Conservation (phyloP, 2,329 filamentous ascomycete genomes). For the Sporothrix inflata region DNA sequence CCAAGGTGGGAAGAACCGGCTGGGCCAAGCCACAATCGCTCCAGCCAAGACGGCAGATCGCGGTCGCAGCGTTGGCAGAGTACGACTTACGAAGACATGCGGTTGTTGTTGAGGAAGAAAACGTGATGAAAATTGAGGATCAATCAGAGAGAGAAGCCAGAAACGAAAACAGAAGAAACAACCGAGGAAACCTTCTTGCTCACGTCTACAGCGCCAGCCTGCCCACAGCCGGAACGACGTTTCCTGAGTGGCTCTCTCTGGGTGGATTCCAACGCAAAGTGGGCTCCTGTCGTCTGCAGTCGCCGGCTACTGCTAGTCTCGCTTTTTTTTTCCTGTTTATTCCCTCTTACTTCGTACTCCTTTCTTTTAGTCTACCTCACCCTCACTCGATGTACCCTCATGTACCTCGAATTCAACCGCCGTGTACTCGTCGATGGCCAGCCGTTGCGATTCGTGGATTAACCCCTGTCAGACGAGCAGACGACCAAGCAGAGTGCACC, state of each 20-base stretch:
- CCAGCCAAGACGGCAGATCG: too few species aligned
- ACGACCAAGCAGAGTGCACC: not conserved
- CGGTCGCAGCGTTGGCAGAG: not conserved
- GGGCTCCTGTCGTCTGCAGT: not conserved
- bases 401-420: constrained; percentile 4
- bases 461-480: not conserved
- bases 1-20: too few species aligned
- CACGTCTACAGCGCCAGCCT: not conserved
- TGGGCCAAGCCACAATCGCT: too few species aligned
- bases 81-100: not conserved
- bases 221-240: not conserved
- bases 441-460: not conserved
- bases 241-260: not conserved
- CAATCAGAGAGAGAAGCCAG: too few species aligned
- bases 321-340: not conserved
- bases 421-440: not conserved
- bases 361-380: not conserved
- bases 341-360: not conserved
- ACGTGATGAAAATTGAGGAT: too few species aligned
- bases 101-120: not conserved
- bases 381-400: not conserved
- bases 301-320: too few species aligned
- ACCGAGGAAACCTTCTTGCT: not conserved
- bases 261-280: too few species aligned
- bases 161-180: not conserved